Base-by-base conservation (phyloP, 2,329 filamentous ascomycete species). In the Colletotrichum navitas region DNA sequence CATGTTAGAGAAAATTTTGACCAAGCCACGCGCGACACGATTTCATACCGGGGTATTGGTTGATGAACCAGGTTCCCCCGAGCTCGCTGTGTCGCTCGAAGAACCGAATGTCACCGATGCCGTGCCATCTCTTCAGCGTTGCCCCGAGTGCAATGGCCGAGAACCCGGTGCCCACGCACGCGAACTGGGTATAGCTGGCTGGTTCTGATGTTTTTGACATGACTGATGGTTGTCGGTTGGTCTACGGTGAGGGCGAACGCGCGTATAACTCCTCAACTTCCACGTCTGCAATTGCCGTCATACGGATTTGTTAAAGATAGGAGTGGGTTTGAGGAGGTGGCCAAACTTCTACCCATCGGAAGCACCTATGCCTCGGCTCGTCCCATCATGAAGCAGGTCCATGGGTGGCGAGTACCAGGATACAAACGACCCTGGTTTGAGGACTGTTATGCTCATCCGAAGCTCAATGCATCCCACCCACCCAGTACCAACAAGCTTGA, bases 1-100 rank as follows among this genome's bases (percentile, higher is more conserved):
- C 12, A 5, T 4, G 21, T 47, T 11, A 55, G 10, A 21, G 14
- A 43, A 24, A 26, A 14, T 24, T 18, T 14, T 16, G 21, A n/a
- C 18, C n/a, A 24, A 10, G 3, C 24, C 41, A 43, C 16, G 2
- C 5, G 2, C 14, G 18, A 18, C 29, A 5, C 14, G 7, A 2
- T 36, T 7, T 5, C 63, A 77, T 80, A 78, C 87, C 87, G 12
- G 88, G 90, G 78, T 92, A 92, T 41, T 84, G 82, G 77, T 91
- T 92, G 55, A 85, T 85, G 79, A 85, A 85, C 90, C 90, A 92
- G 1, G 90, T 91, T 10, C 90, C 90, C 41, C 90, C 90, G 54
- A 91, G 82, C 3, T 85, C 85, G 5, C 82, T 80, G 72, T 89
- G 82, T 16, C 87, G 83, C 32, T 92, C 90, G 71, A 91, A 91